Base-by-base conservation (phyloP, 2,329 filamentous ascomycete species). In the Fusarium protoensiforme region DNA sequence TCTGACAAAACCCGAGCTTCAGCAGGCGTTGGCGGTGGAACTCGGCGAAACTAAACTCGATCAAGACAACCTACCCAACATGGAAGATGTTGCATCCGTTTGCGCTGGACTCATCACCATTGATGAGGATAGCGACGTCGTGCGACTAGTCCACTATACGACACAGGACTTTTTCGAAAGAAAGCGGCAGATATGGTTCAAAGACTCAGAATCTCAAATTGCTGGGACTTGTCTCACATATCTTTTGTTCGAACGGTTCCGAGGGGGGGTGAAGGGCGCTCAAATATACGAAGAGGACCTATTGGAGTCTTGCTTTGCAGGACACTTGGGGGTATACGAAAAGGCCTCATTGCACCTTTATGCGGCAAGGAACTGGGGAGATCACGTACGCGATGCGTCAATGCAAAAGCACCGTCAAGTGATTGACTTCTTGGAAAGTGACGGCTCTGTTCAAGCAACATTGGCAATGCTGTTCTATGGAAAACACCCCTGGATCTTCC, bases 101-200 rank as follows among this genome's bases (percentile, higher is more conserved):
- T 87, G 84, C 65, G 81, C 80, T 22, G 85, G 85, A 1, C 60
- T 88, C 8, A 80, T 87, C 5, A 82, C 79, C 0, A 33, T 85
- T 13, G 83, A 87, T 53, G 2, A 24, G 18, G 64, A 81, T 41
- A 86, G 78, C 54, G 56, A 76, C 18, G 76, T 83, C 27, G 76
- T 87, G 14, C 79, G 83, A 2, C 68, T 87, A 0, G 83, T 85
- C 7, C 85, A 87, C 69, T 84, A 85, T 60, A 87, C 85, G 0
- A 78, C 84, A 0, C 82, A 86, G 56, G 80, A 86, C 38, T 87
- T 84, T 8, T 38, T 61, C 18, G 16, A 51, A 9, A 43, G 39
- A 29, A 61, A 29, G 2, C 29, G 31, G 4, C 8, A 51, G 2
- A 24, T 11, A 29, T 61, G 41, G 58, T 61, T 61, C 22, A 5